Percentiles rank a stretch among this genome's conserved stretches.
Evolutionary conservation across 352 stramenopile genomes (phyloP).

Genomic region (Elongisporangium anandrum): DNA sequence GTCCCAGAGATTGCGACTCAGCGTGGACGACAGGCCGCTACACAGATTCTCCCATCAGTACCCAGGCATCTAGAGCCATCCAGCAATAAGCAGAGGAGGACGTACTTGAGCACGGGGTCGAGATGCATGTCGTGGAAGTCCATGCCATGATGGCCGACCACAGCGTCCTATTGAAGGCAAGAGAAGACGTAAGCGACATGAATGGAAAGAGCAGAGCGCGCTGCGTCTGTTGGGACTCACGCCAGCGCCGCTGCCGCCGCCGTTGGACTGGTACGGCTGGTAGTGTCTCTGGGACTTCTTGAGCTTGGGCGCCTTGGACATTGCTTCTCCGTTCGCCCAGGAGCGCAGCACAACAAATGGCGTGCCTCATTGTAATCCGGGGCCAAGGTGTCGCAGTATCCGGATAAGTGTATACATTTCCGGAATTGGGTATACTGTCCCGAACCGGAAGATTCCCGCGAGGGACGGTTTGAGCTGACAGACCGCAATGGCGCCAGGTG

Average conservation of each 20-base stretch:
- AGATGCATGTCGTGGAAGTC: conserved; percentile 55
- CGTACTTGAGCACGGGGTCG: conserved; percentile 71
- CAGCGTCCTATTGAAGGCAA: neutral
- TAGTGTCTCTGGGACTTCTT: conserved; percentile 75
- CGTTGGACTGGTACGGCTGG: conserved; percentile 69
- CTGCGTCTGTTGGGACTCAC: neutral
- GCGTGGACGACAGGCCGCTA: conserved; percentile 72
- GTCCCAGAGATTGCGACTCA: conserved; percentile 85
- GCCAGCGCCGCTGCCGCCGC: conserved; percentile 2
- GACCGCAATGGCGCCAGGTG: neutral
- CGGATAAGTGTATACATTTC: neutral
- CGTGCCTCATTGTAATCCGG: neutral
- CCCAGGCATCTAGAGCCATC: neutral
- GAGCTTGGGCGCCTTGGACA: conserved; percentile 79
- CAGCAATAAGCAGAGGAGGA: neutral
- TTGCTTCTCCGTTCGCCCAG: conserved; percentile 10
- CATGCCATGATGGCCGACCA: conserved; percentile 28
- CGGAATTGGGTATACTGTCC: neutral
- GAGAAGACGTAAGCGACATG: neutral
- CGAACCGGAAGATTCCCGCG: neutral
- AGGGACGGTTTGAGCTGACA: neutral
- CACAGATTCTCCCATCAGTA: conserved; percentile 1
- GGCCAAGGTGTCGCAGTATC: neutral
- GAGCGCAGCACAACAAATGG: neutral
- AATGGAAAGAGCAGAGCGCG: neutral